phyloP scores from a whole-genome alignment of 768 basidiomycete genomes.

The Tephrocybe sp. region DNA sequence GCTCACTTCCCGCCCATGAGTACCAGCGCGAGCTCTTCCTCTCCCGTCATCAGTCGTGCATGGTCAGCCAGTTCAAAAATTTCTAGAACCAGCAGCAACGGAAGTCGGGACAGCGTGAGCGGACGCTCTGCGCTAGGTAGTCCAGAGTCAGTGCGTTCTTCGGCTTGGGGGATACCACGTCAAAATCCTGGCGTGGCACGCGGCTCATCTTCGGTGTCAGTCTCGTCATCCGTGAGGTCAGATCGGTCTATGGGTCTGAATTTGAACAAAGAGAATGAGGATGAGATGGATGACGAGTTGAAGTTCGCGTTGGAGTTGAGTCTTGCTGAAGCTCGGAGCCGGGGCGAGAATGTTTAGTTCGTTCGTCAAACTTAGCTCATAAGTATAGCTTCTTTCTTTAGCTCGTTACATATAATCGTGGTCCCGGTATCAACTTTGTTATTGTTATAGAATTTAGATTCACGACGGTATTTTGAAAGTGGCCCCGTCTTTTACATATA shows the following conservation, averaged over 20 bases:
- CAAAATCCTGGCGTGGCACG: slow-evolving; percentile 14
- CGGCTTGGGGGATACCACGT: slow-evolving; percentile 32
- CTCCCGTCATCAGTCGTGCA: not conserved
- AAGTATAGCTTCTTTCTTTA: not conserved
- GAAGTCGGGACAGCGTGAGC: not conserved
- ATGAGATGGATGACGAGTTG: slow-evolving; percentile 64
- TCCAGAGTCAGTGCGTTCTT: slow-evolving; percentile 15
- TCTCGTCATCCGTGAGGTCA: slow-evolving; percentile 11
- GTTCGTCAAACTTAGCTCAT: not conserved
- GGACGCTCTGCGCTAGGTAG: slow-evolving; percentile 4
- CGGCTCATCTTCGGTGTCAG: slow-evolving; percentile 2
- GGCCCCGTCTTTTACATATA: too few relatives aligned
- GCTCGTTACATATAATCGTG: not conserved
- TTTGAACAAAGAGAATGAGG: slow-evolving; percentile 25
- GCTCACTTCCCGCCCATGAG: slow-evolving; percentile 19
- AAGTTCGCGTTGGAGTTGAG: slow-evolving; percentile 68
- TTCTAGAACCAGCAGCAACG: slow-evolving; percentile 11
- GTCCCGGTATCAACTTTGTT: too few relatives aligned
- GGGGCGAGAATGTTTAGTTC: slow-evolving; percentile 25
- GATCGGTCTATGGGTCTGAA: slow-evolving; percentile 14
- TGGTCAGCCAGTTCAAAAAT: slow-evolving; percentile 16
- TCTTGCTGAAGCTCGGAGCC: slow-evolving; percentile 61
- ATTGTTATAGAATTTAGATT: too few relatives aligned
- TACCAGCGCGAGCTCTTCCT: slow-evolving; percentile 29
- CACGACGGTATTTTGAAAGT: too few relatives aligned